These are phyloP conservation scores for Oryza rufipogon DNA, from an alignment of 176 grass and related monocot species.

Conservation along the genomic window DNA sequence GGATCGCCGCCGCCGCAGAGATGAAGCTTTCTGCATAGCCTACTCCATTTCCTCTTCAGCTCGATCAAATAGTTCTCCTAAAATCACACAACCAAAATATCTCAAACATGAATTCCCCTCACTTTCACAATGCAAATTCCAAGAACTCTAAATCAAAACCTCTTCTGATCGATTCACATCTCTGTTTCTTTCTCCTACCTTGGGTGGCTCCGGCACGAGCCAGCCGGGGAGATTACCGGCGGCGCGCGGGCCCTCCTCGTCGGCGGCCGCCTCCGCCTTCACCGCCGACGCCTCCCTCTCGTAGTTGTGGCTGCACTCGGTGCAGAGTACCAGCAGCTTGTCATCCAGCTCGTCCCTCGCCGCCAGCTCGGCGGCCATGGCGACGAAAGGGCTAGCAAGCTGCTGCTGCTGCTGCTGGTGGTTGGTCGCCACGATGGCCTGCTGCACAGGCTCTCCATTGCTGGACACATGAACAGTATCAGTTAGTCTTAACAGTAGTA, in stretches of 20 bases:
- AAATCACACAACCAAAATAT: background rate
- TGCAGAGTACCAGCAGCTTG: conserved; percentile 63
- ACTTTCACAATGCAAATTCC: background rate
- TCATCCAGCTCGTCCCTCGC: conserved; percentile 55
- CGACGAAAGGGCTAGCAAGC: conserved; percentile 39
- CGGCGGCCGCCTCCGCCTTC: conserved; percentile 41
- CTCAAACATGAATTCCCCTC: background rate
- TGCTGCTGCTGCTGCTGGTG: conserved; percentile 22
- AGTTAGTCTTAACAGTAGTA: background rate
- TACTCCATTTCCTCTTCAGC: conserved; percentile 86
- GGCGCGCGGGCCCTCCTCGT: conserved; percentile 19
- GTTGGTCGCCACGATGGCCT: conserved; percentile 37
- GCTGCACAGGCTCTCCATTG: conserved; percentile 40
- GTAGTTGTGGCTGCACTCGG: conserved; percentile 74
- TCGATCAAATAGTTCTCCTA: conserved; percentile 66
- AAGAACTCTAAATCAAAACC: background rate
- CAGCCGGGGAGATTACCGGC: conserved; percentile 48
- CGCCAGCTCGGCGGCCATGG: conserved; percentile 30
- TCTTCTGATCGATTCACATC: background rate
- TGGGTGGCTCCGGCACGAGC: conserved; percentile 50
- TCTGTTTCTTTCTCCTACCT: conserved; percentile 40
- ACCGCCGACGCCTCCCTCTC: conserved; percentile 71
- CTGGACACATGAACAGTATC: conserved; percentile 9
- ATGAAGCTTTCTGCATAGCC: conserved; percentile 78
- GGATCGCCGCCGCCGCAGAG: conserved; percentile 32